These are phyloP conservation scores for Kandelia obovata DNA, from an alignment of 345 rosid genomes.

Conservation along the genomic window DNA sequence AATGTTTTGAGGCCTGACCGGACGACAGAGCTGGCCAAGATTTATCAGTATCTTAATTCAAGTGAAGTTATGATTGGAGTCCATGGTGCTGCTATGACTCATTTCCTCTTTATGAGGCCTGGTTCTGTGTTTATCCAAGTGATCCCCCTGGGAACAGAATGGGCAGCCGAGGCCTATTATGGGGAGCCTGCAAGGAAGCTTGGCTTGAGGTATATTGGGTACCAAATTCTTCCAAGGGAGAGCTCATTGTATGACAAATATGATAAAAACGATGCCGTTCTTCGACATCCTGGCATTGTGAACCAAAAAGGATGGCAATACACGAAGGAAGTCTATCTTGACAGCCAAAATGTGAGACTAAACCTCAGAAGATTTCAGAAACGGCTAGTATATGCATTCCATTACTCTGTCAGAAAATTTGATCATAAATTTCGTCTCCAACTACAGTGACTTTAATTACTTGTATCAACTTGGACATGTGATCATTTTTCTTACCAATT, in stretches of 20 bases:
- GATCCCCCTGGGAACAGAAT: slow-evolving; percentile 73
- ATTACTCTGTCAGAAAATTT: slow-evolving; percentile 28
- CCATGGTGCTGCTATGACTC: slow-evolving; percentile 94
- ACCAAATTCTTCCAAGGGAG: slow-evolving; percentile 54
- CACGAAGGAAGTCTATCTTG: slow-evolving; percentile 71
- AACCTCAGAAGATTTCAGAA: slow-evolving; percentile 56
- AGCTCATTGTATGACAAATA: slow-evolving; percentile 63
- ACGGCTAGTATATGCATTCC: slow-evolving; percentile 47
- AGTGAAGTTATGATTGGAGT: slow-evolving; percentile 83
- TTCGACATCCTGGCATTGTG: slow-evolving; percentile 57
- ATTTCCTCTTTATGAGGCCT: slow-evolving; percentile 71
- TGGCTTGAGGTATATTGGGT: slow-evolving; percentile 62
- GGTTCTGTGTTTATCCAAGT: slow-evolving; percentile 71
- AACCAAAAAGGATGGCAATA: slow-evolving; percentile 66
- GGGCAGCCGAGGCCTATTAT: slow-evolving; percentile 87
- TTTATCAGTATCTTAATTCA: slow-evolving; percentile 50
- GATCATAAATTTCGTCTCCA: slow-evolving; percentile 1
- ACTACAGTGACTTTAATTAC: neutral
- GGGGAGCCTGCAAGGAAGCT: slow-evolving; percentile 77
- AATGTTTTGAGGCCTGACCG: slow-evolving; percentile 49
- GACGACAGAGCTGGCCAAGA: slow-evolving; percentile 65
- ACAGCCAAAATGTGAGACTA: slow-evolving; percentile 58
- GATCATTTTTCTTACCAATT: slow-evolving; percentile 7
- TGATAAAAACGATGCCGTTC: slow-evolving; percentile 55
- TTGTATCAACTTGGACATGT: neutral